phyloP scores from a whole-genome alignment of 2,329 filamentous ascomycete species.

The Pestalotiopsis sp. region DNA sequence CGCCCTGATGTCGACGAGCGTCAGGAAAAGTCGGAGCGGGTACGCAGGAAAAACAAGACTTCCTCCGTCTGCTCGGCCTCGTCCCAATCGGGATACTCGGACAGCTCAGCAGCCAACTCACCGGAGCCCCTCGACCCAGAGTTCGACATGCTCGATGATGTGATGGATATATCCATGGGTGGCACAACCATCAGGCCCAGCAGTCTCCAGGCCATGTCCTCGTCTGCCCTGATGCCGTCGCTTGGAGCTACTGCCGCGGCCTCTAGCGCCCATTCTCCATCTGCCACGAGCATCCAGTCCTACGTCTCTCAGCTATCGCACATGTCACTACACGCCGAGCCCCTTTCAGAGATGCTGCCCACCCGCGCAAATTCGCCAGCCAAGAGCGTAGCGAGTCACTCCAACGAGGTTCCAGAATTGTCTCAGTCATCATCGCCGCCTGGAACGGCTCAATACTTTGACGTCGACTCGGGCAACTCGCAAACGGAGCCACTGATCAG shows the following conservation, averaged over 20 bases:
- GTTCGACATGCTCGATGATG: constrained; percentile 49
- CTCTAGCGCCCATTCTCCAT: constrained; percentile 43
- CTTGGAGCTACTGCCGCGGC: constrained; percentile 28
- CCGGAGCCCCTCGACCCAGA: constrained; percentile 42
- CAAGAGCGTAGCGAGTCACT: constrained; percentile 53
- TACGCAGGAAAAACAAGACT: constrained; percentile 52
- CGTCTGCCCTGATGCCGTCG: constrained; percentile 42
- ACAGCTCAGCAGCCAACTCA: constrained; percentile 57
- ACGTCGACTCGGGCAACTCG: constrained; percentile 44
- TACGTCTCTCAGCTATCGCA: constrained; percentile 47
- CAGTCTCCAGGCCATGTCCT: constrained; percentile 36
- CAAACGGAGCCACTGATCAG: constrained; percentile 33
- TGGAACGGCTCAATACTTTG: constrained; percentile 44
- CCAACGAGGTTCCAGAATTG: constrained; percentile 61
- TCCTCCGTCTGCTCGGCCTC: constrained; percentile 50
- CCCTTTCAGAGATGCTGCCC: constrained; percentile 8
- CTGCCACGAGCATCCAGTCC: constrained; percentile 45
- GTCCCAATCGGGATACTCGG: constrained; percentile 59
- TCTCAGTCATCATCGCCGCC: constrained; percentile 62
- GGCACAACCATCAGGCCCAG: constrained; percentile 39
- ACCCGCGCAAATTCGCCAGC: constrained; percentile 47
- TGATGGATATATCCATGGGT: constrained; percentile 47
- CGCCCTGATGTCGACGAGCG: constrained; percentile 60
- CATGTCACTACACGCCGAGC: constrained; percentile 26
- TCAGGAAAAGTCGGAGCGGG: constrained; percentile 58